Evolutionary conservation across 805 yeast species (phyloP).

Genomic region (Torulaspora indica): DNA sequence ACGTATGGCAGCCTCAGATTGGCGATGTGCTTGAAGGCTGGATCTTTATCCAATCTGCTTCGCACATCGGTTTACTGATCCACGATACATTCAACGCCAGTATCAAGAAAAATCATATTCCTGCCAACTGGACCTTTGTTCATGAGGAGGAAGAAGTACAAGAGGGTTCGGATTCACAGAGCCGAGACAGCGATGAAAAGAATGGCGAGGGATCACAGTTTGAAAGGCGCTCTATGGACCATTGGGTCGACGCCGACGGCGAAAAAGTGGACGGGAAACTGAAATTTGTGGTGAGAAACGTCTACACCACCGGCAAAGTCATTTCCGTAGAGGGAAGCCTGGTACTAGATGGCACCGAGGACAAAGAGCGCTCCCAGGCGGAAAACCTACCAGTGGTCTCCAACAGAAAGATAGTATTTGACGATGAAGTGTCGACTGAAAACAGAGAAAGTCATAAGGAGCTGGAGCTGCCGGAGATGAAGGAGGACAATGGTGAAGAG

Average conservation of each 20-base stretch:
- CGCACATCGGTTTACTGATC: slow-evolving; percentile 86
- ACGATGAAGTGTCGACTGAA: slow-evolving; percentile 39
- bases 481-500: slow-evolving; percentile 35
- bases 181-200: slow-evolving; percentile 14
- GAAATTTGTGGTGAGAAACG: slow-evolving; percentile 64
- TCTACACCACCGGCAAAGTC: slow-evolving; percentile 73
- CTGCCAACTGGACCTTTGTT: slow-evolving; percentile 79
- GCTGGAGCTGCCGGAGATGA: slow-evolving; percentile 31
- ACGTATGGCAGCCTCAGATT: slow-evolving; percentile 86
- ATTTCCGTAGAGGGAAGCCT: slow-evolving; percentile 88
- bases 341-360: slow-evolving; percentile 32
- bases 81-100: slow-evolving; percentile 95
- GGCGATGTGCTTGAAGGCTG: slow-evolving; percentile 86
- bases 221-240: slow-evolving; percentile 57
- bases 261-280: slow-evolving; percentile 77
- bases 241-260: slow-evolving; percentile 80
- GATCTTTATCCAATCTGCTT: slow-evolving; percentile 87
- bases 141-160: slow-evolving; percentile 75
- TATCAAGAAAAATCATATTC: slow-evolving; percentile 78
- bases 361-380: slow-evolving; percentile 39
- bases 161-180: slow-evolving; percentile 37
- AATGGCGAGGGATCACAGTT: slow-evolving; percentile 24
- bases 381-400: slow-evolving; percentile 52
- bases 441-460: slow-evolving; percentile 37
- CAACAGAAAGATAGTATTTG: slow-evolving; percentile 47